phyloP scores from a whole-genome alignment of 2,329 filamentous ascomycete genomes.

The Trichoderma gracile region DNA sequence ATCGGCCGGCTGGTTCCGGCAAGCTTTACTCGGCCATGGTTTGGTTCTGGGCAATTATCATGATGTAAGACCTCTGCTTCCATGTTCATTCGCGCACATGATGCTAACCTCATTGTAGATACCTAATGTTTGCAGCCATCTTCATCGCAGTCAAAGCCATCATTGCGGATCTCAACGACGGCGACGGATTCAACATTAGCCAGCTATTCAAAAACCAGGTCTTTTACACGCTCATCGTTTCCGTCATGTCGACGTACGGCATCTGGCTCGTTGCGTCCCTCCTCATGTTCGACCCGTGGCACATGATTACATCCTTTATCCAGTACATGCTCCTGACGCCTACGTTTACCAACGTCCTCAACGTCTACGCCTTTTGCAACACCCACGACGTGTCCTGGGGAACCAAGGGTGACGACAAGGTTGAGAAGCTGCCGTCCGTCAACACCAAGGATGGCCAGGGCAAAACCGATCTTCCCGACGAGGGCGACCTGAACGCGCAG shows the following conservation, averaged over 20 bases:
- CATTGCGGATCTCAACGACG: conserved; percentile 63
- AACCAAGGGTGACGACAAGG: conserved; percentile 96
- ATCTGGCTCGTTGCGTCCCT: conserved; percentile 91
- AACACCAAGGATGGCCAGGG: conserved; percentile 85
- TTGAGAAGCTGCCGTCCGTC: conserved; percentile 84
- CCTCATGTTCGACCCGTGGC: conserved; percentile 97
- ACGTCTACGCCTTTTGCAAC: conserved; percentile 98
- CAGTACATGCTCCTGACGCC: conserved; percentile 96
- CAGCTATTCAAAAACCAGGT: conserved; percentile 82
- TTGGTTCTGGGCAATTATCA: conserved; percentile 96
- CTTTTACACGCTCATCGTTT: conserved; percentile 93
- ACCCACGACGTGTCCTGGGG: conserved; percentile 98
- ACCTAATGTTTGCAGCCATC: conserved; percentile 90
- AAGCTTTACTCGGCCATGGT: conserved; percentile 96
- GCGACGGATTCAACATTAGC: conserved; percentile 64
- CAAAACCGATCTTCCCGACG: conserved; percentile 94
- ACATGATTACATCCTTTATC: conserved; percentile 94
- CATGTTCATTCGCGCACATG: too few relatives aligned
- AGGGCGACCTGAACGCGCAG: conserved; percentile 90
- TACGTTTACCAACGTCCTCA: conserved; percentile 97
- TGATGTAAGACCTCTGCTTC: conserved; percentile 63
- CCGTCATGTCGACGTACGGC: conserved; percentile 85
- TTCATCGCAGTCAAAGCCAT: conserved; percentile 92
- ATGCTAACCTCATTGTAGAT: conserved; percentile 53
- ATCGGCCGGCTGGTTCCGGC: conserved; percentile 90